Evolutionary conservation across 2,329 filamentous ascomycete genomes (phyloP).

Genomic region (Scolecobasidium constrictum): DNA sequence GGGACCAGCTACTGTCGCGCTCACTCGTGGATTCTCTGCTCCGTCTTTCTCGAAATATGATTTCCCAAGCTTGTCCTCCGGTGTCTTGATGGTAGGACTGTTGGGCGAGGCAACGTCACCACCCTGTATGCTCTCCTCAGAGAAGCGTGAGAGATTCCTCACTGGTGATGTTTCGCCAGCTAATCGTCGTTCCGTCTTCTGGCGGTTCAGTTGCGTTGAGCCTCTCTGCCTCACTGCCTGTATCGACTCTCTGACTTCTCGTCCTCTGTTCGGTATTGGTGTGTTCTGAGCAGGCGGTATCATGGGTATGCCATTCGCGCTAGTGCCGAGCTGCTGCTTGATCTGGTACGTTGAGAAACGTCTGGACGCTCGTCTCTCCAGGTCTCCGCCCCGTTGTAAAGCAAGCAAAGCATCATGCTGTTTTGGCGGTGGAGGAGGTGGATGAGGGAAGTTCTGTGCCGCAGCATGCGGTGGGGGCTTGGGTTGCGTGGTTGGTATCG

Average conservation of each 20-base stretch:
- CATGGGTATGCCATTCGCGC: conserved; percentile 73
- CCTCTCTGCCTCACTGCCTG: conserved; percentile 54
- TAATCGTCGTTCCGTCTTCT: conserved; percentile 38
- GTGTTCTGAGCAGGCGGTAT: conserved; percentile 69
- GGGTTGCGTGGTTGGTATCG: conserved; percentile 30
- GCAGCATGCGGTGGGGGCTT: conserved; percentile 26
- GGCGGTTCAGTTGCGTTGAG: conserved; percentile 41
- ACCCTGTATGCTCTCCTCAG: conserved; percentile 43
- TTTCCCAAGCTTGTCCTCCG: conserved; percentile 51
- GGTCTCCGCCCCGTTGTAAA: conserved; percentile 79
- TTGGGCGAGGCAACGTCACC: conserved; percentile 21
- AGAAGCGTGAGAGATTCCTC: conserved; percentile 43
- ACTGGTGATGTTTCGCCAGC: conserved; percentile 51
- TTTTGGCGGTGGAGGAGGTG: conserved; percentile 64
- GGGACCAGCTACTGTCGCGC: conserved; percentile 25
- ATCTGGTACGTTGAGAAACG: conserved; percentile 96
- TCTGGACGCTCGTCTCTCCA: conserved; percentile 84
- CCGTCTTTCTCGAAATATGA: conserved; percentile 20
- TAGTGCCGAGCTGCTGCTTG: conserved; percentile 77
- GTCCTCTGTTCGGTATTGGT: conserved; percentile 73
- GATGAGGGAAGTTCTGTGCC: conserved; percentile 45
- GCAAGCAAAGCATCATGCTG: conserved; percentile 85
- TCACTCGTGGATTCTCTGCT: conserved; percentile 18
- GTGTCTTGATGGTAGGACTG: conserved; percentile 44
- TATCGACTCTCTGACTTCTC: conserved; percentile 77